Base-by-base conservation (phyloP, 2,329 filamentous ascomycete species). In the Trichoderma atrobrunneum region DNA sequence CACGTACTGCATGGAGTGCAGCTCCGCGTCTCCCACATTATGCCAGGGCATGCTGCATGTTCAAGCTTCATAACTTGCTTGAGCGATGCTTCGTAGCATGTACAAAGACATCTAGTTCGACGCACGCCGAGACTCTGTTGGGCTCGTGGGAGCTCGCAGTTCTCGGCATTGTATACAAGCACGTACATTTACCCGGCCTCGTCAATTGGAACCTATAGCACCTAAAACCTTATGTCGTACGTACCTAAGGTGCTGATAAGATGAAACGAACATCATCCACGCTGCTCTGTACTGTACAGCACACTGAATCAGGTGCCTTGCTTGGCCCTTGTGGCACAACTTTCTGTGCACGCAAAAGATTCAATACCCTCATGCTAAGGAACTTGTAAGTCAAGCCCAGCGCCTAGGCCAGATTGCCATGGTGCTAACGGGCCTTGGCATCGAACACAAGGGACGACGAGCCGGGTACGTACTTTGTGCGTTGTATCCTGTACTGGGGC, bases 351-450 rank as follows among this genome's bases (percentile, higher is more conserved):
- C 48, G n/a, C 21, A 24, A 54, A 54, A 14, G 48, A 54, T 14
- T 16, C 34, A 36, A 36, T 54, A 21, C 21, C 48, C 48, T 54
- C 48, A 24, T 54, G 48, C 48, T 54, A 24, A 24, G n/a, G 48
- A 24, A 57, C 54, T 28, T 57, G 54, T 30, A 57, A 24, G 21
- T 54, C 48, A 54, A 54, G 39, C 21, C 26, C 5, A 7, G 56
- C 30, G 59, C 59, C 62, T n/a, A 32, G 30, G 28, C 12, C 36
- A 59, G 28, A 60, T 43, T 61, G 65, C 30, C 30, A 34, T 56
- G 63, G n/a, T 54, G 63, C 63, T 66, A 66, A 56, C 14, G 62
- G 62, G 28, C 36, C 56, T 69, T 69, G 65, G 65, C 65, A 69
- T 68, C 34, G 65, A 60, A 60, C 26, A 51, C 43, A 51, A 54